Conservation (phyloP, 345 rosid genomes). For the Camelina sativa region DNA sequence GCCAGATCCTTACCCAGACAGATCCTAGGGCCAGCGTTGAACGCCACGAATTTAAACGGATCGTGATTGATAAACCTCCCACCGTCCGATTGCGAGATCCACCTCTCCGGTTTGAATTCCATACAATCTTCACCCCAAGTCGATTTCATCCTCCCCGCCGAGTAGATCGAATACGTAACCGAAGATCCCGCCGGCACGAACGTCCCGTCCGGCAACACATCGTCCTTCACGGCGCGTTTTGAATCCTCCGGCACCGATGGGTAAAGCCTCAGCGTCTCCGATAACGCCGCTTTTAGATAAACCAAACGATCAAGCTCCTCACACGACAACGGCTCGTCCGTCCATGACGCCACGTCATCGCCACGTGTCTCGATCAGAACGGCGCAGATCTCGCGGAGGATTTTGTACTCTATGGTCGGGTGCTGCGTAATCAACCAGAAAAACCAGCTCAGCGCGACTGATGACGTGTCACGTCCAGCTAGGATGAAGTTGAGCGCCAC, state of each 20-base stretch:
- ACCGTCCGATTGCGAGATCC: constrained; percentile 73
- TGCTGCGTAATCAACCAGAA: constrained; percentile 76
- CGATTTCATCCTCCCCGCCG: constrained; percentile 86
- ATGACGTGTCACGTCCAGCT: constrained; percentile 98
- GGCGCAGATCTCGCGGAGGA: constrained; percentile 65
- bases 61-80: constrained; percentile 66
- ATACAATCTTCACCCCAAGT: constrained; percentile 93
- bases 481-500: constrained; percentile 94
- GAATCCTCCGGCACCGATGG: constrained; percentile 97
- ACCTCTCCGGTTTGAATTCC: constrained; percentile 85
- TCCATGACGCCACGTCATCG: constrained; percentile 60
- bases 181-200: constrained; percentile 92
- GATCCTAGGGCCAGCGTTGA: constrained; percentile 92
- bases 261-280: constrained; percentile 85
- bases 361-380: constrained; percentile 79
- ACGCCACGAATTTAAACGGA: constrained; percentile 82
- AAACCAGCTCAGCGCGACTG: constrained; percentile 93
- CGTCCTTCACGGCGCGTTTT: constrained; percentile 75
- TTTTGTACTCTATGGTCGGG: constrained; percentile 68
- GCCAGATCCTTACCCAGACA: constrained; percentile 90
- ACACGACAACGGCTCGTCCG: constrained; percentile 66
- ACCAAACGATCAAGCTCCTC: constrained; percentile 77
- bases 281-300: constrained; percentile 83
- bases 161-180: constrained; percentile 84
- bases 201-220: constrained; percentile 88